phyloP scores from a whole-genome alignment of 202 grass and related monocot genomes.

The Carex arenaria region DNA sequence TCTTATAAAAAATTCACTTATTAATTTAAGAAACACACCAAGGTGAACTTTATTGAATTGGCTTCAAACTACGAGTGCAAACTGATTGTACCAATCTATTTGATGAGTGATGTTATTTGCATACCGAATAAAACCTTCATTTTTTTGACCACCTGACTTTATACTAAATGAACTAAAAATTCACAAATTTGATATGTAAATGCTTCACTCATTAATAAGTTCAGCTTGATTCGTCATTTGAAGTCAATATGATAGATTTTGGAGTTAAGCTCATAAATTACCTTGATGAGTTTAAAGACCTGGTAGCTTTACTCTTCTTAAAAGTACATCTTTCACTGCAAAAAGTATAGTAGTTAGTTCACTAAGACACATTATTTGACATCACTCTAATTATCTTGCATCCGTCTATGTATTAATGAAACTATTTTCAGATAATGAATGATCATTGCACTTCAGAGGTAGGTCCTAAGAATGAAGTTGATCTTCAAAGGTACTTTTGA shows the following conservation, averaged over 20 bases:
- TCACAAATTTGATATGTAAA: background rate
- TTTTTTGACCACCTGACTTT: background rate
- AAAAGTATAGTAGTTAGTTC: background rate
- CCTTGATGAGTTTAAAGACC: background rate
- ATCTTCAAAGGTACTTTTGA: slow-evolving; percentile 7
- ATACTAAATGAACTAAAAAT: background rate
- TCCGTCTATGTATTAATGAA: background rate
- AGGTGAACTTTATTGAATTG: background rate
- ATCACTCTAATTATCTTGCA: background rate
- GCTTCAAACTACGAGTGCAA: no score
- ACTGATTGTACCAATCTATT: no score
- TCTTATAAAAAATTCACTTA: background rate
- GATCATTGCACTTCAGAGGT: slow-evolving; percentile 6
- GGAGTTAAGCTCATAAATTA: no score
- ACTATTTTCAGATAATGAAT: slow-evolving; percentile 1
- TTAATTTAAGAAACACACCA: background rate
- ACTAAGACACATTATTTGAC: background rate
- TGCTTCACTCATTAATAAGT: background rate
- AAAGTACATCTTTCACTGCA: background rate
- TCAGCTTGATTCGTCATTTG: background rate
- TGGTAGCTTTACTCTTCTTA: background rate
- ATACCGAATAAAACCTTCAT: no score
- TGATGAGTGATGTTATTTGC: no score
- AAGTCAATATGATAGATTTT: background rate
- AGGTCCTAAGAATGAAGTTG: slow-evolving; percentile 2